Percentiles rank a stretch among this genome's conserved stretches.
phyloP scores from a whole-genome alignment of 2,329 filamentous ascomycete species.

The Calonectria crousiana region DNA sequence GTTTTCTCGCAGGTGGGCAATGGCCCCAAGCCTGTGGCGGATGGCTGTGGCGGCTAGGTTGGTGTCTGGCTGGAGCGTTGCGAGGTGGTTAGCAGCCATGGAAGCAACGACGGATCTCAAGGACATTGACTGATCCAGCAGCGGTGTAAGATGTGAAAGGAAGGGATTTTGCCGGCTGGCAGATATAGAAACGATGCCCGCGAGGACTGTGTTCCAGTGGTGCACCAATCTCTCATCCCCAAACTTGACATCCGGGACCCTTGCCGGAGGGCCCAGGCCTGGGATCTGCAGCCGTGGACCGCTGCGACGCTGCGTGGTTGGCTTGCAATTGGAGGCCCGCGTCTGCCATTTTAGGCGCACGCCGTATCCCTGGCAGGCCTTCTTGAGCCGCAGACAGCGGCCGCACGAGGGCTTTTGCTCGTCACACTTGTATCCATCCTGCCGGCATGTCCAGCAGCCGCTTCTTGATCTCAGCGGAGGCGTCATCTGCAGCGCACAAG shows the following conservation, averaged over 20 bases:
- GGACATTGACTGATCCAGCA: background rate
- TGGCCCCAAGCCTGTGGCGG: background rate
- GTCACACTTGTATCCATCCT: conserved; percentile 14
- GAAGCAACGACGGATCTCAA: background rate
- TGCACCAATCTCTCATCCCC: background rate
- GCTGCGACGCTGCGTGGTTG: background rate
- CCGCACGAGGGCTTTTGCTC: conserved; percentile 6
- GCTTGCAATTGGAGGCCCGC: background rate
- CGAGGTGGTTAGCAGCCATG: background rate
- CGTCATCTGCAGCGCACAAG: background rate
- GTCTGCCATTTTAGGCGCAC: background rate
- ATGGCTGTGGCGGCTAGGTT: background rate
- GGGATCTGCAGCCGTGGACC: background rate
- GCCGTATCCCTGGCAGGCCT: background rate
- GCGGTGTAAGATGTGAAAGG: background rate
- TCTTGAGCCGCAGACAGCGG: conserved; percentile 3
- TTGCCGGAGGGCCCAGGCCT: background rate
- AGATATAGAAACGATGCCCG: background rate
- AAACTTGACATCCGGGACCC: background rate
- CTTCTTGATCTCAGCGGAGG: background rate
- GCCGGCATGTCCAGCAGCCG: conserved; percentile 8
- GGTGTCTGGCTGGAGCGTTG: background rate
- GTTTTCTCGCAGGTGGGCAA: background rate
- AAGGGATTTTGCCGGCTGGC: background rate
- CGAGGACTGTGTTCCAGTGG: background rate